These are phyloP conservation scores for Acorus calamus DNA, from an alignment of 106 monocot species.

Conservation along the genomic window DNA sequence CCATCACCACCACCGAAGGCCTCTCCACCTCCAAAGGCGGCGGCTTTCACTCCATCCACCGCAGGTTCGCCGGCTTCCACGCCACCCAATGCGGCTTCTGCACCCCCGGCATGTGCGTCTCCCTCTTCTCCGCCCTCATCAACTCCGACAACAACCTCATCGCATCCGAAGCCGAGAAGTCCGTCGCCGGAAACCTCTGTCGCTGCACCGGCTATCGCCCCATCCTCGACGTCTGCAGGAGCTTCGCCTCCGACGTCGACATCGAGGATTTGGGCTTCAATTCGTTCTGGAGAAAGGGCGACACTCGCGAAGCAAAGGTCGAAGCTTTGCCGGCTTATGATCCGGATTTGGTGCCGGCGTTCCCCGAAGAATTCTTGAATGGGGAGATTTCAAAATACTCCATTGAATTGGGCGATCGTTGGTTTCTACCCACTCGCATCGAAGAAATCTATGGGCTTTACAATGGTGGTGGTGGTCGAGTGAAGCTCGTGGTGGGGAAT, in stretches of 20 bases:
- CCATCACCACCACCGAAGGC: conserved; percentile 72
- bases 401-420: conserved; percentile 7
- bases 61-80: conserved; percentile 68
- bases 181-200: conserved; percentile 57
- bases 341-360: conserved; percentile 24
- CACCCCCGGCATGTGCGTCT: conserved; percentile 86
- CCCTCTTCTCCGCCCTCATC: conserved; percentile 53
- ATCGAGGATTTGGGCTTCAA: conserved; percentile 84
- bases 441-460: conserved; percentile 34
- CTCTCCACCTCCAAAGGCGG: conserved; percentile 40
- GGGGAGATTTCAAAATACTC: conserved; percentile 32
- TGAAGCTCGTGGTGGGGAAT: conserved; percentile 63
- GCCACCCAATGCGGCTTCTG: conserved; percentile 86
- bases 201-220: conserved; percentile 76
- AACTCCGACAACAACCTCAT: conserved; percentile 70
- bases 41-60: conserved; percentile 64
- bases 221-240: conserved; percentile 67
- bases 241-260: conserved; percentile 76
- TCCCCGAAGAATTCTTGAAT: conserved; percentile 58
- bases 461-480: background rate
- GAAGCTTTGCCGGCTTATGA: conserved; percentile 31
- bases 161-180: conserved; percentile 42
- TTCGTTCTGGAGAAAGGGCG: conserved; percentile 59
- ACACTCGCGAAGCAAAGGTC: background rate
- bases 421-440: conserved; percentile 35